These are phyloP conservation scores for Geotrichum australiense DNA, from an alignment of 1,139 yeast genomes.

Conservation along the genomic window DNA sequence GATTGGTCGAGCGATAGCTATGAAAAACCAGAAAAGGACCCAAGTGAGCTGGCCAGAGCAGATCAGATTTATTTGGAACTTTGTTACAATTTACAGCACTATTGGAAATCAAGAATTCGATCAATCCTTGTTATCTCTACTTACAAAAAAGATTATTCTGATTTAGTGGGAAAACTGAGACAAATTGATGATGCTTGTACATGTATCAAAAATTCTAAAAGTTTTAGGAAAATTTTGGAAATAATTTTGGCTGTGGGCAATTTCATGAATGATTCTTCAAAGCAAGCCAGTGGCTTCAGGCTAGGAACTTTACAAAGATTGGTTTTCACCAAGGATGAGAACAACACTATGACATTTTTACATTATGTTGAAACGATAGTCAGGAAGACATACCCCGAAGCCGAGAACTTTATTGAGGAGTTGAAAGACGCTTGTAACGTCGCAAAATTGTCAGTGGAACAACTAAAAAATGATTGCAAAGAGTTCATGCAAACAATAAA, in stretches of 20 bases:
- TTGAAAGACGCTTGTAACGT: slow-evolving; percentile 52
- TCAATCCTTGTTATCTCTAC: slow-evolving; percentile 63
- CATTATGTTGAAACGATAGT: slow-evolving; percentile 83
- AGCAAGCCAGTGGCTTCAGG: slow-evolving; percentile 79
- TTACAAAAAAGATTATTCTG: slow-evolving; percentile 67
- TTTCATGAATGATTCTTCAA: slow-evolving; percentile 80
- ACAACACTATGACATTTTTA: slow-evolving; percentile 71
- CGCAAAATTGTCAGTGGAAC: slow-evolving; percentile 69
- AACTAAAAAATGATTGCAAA: slow-evolving; percentile 60
- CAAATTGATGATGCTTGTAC: slow-evolving; percentile 61
- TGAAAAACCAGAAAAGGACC: slow-evolving; percentile 42
- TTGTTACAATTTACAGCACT: slow-evolving; percentile 67
- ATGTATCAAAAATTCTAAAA: slow-evolving; percentile 52
- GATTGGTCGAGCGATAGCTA: slow-evolving; percentile 39
- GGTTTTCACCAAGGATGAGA: slow-evolving; percentile 77
- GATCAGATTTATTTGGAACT: slow-evolving; percentile 75
- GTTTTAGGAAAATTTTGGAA: slow-evolving; percentile 60
- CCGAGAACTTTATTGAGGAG: slow-evolving; percentile 72
- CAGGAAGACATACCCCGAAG: slow-evolving; percentile 69
- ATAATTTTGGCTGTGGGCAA: slow-evolving; percentile 84
- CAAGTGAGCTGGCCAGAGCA: slow-evolving; percentile 63
- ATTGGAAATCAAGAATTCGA: slow-evolving; percentile 81
- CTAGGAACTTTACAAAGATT: slow-evolving; percentile 75
- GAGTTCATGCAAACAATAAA: slow-evolving; percentile 52
- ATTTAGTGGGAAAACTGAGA: slow-evolving; percentile 55